A percentile compares a stretch with the other conserved stretches of the same genome.
Conservation (phyloP, 257 asterid genomes). For the Lithospermum erythrorhizon region DNA sequence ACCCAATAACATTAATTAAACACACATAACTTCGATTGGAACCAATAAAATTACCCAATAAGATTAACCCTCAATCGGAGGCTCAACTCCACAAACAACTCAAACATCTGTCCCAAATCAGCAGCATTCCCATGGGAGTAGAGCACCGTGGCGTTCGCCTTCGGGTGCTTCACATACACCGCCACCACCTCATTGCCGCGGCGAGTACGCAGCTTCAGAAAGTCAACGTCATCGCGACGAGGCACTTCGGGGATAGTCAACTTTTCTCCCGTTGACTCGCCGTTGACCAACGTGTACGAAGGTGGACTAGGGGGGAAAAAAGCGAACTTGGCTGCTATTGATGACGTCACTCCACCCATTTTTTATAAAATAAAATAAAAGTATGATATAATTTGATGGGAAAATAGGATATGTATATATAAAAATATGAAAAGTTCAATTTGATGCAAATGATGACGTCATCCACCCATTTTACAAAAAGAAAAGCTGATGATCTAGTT, state of each 20-base stretch:
- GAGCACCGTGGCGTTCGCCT: slow-evolving; percentile 76
- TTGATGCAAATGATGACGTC: too few species aligned
- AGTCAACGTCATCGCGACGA: slow-evolving; percentile 64
- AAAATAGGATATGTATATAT: too few species aligned
- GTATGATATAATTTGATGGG: too few species aligned
- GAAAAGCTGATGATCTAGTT: too few species aligned
- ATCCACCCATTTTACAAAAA: too few species aligned
- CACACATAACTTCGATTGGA: too few species aligned
- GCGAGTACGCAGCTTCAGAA: slow-evolving; percentile 73
- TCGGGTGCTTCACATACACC: slow-evolving; percentile 71
- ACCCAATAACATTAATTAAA: too few species aligned
- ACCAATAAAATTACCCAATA: slow-evolving; percentile 45
- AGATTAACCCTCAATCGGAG: slow-evolving; percentile 84
- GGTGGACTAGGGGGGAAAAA: slow-evolving; percentile 95
- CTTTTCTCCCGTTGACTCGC: slow-evolving; percentile 41
- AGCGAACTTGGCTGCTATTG: slow-evolving; percentile 97
- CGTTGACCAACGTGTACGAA: slow-evolving; percentile 74
- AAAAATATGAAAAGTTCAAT: too few species aligned
- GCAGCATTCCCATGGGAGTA: slow-evolving; percentile 99
- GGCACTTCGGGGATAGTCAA: slow-evolving; percentile 74
- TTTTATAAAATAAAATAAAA: too few species aligned
- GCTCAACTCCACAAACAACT: slow-evolving; percentile 89
- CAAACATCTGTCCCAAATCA: slow-evolving; percentile 98
- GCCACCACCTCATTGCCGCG: slow-evolving; percentile 88
- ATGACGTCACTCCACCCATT: slow-evolving; percentile 97